A percentile compares a stretch with the other conserved stretches of the same genome.
These are phyloP conservation scores for Curvularia sp. DNA, from an alignment of 2,329 filamentous ascomycete species.

Conservation along the genomic window DNA sequence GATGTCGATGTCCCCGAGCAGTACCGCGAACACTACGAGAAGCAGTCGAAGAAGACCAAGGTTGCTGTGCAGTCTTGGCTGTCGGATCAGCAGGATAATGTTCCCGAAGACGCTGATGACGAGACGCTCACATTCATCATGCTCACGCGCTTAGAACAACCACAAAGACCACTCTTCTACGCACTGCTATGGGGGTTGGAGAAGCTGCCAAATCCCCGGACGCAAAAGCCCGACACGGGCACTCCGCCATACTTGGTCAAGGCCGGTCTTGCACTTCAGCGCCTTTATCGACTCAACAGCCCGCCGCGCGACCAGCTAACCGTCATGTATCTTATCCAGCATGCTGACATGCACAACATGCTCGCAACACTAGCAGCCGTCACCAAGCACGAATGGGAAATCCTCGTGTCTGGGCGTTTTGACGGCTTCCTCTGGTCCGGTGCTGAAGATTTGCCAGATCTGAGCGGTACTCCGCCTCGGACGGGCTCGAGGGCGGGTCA, in stretches of 20 bases:
- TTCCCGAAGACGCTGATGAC: constrained; percentile 89
- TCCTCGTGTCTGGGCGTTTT: constrained; percentile 90
- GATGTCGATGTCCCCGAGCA: constrained; percentile 95
- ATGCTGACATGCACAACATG: constrained; percentile 82
- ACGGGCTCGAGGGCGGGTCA: constrained; percentile 50
- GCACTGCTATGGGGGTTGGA: constrained; percentile 72
- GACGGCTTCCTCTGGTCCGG: constrained; percentile 96
- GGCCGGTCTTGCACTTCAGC: constrained; percentile 79
- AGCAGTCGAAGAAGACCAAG: constrained; percentile 90
- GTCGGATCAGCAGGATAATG: constrained; percentile 76
- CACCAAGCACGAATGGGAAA: constrained; percentile 94
- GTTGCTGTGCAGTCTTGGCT: constrained; percentile 93
- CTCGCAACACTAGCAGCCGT: constrained; percentile 88
- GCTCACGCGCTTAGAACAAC: constrained; percentile 79
- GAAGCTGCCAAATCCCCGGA: constrained; percentile 61
- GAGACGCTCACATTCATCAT: constrained; percentile 95
- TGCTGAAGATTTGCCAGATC: constrained; percentile 66
- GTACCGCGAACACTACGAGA: constrained; percentile 88
- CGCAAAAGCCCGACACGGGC: constrained; percentile 69
- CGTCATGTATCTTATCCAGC: constrained; percentile 83
- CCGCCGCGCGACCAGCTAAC: constrained; percentile 84
- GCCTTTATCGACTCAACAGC: constrained; percentile 77
- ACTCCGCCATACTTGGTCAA: constrained; percentile 78
- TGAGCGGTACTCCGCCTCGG: constrained; percentile 33
- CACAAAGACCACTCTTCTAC: constrained; percentile 82